Evolutionary conservation across 805 yeast species (phyloP), one percentile per base, ranked within the genome.

Genomic region (Candida cerambycidarum): DNA sequence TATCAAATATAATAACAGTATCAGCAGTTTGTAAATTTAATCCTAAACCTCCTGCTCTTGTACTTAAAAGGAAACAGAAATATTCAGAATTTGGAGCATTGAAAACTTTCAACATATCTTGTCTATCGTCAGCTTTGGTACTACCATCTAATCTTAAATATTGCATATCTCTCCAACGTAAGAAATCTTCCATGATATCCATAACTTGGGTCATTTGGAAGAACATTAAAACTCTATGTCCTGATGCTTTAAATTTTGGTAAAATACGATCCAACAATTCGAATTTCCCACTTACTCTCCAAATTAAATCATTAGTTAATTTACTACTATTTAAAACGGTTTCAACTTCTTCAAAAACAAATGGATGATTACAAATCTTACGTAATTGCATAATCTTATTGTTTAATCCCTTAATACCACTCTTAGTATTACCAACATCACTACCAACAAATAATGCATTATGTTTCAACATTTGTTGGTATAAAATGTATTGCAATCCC

Each of bases 11-110:
- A 49, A 86, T 80, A 45, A 86, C 95, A 0, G 95, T 86, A 59
- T 86, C 95, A 3, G 95, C 95, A 18, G 90, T 85, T 67, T 86
- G 95, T 61, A 86, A 78, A 62, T 86, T 86, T 56, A 86, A 74
- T 58, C 95, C 95, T 55, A 86, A 76, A 51, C 95, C 95, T 75
- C 95, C 95, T 41, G 95, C 95, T 73, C 95, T 81, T 0, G 95
- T 86, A 0, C 92, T 84, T 46, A 86, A 67, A 45, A 86, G 67
- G 70, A 86, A 86, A 50, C 88, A 82, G 63, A 86, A 86, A 57
- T 83, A 85, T 3, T 83, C 89, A 7, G 92, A 83, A 53, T 79
- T 61, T 3, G 88, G 87, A 10, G 84, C 86, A 62, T 86, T 86
- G 64, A 86, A 86, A 8, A 67, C 73, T 53, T 83, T 83, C 61